Evolutionary conservation across 2,329 filamentous ascomycete species (phyloP).

Genomic region (Eutypa lata): DNA sequence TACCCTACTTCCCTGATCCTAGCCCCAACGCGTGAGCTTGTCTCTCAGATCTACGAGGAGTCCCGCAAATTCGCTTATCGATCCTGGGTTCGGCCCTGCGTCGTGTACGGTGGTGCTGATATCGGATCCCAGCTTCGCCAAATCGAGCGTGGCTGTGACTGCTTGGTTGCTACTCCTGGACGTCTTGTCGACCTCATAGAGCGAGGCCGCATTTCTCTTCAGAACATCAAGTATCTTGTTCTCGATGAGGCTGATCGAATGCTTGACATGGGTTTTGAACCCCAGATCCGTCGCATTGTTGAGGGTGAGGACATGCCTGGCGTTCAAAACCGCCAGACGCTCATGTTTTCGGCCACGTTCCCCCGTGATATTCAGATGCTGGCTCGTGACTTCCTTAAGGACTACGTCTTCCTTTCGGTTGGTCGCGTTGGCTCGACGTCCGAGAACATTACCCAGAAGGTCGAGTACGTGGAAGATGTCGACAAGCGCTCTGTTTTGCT

Average conservation of each 20-base stretch:
- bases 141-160: slow-evolving; percentile 95
- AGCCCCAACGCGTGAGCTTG: slow-evolving; percentile 94
- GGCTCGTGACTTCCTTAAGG: slow-evolving; percentile 96
- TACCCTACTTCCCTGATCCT: slow-evolving; percentile 95
- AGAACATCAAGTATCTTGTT: slow-evolving; percentile 98
- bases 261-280: slow-evolving; percentile 99
- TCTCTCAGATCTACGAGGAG: slow-evolving; percentile 98
- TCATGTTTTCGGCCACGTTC: slow-evolving; percentile 99
- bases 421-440: slow-evolving; percentile 98
- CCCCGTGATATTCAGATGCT: slow-evolving; percentile 99
- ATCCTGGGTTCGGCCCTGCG: slow-evolving; percentile 97
- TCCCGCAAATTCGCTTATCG: slow-evolving; percentile 97
- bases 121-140: slow-evolving; percentile 97
- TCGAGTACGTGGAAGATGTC: slow-evolving; percentile 93
- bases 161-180: slow-evolving; percentile 94
- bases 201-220: slow-evolving; percentile 94
- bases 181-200: slow-evolving; percentile 97
- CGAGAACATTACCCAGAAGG: slow-evolving; percentile 99
- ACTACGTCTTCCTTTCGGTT: slow-evolving; percentile 98
- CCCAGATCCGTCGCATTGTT: slow-evolving; percentile 97
- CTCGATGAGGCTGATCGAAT: slow-evolving; percentile 99
- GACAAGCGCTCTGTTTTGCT: slow-evolving; percentile 98
- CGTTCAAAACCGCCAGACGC: slow-evolving; percentile 82
- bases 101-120: slow-evolving; percentile 98
- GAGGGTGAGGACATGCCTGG: slow-evolving; percentile 97